Conservation (phyloP, 164 flowering plant genomes). For the Vitis cinerea region DNA sequence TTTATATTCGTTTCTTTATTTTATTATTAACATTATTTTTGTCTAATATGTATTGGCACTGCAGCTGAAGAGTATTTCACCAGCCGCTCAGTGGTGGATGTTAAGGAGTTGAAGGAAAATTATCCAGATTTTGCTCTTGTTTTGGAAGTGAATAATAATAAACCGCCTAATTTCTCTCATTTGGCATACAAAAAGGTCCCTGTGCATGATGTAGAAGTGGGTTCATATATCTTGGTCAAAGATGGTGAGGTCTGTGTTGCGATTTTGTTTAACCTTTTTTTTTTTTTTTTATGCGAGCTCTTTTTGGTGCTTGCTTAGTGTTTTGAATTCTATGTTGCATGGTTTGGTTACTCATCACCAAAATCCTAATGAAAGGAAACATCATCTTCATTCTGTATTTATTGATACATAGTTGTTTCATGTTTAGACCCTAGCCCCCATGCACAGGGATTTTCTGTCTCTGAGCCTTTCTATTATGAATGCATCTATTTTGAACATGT, state of each 20-base stretch:
- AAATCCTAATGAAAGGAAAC: too few relatives aligned
- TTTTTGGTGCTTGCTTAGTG: neutral
- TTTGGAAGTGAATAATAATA: slow-evolving; percentile 50
- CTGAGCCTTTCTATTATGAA: too few relatives aligned
- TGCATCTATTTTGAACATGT: too few relatives aligned
- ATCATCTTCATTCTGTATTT: too few relatives aligned
- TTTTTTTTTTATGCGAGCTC: neutral
- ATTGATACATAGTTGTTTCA: too few relatives aligned
- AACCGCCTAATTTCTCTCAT: slow-evolving; percentile 53
- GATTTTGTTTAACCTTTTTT: neutral
- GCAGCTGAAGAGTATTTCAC: slow-evolving; percentile 99
- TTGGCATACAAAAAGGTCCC: slow-evolving; percentile 68
- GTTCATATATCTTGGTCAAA: slow-evolving; percentile 85
- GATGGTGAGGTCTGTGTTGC: slow-evolving; percentile 92
- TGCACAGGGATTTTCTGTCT: neutral
- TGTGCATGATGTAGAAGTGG: slow-evolving; percentile 76
- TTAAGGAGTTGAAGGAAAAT: slow-evolving; percentile 87
- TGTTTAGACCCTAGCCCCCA: too few relatives aligned
- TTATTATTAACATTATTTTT: too few relatives aligned
- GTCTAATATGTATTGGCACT: slow-evolving; percentile 10
- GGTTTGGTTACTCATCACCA: too few relatives aligned
- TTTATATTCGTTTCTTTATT: neutral
- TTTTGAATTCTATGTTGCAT: too few relatives aligned
- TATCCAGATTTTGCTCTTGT: slow-evolving; percentile 91
- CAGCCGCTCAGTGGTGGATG: slow-evolving; percentile 86